Base-by-base conservation (phyloP, 352 stramenopile species). In the Pythium sp. region DNA sequence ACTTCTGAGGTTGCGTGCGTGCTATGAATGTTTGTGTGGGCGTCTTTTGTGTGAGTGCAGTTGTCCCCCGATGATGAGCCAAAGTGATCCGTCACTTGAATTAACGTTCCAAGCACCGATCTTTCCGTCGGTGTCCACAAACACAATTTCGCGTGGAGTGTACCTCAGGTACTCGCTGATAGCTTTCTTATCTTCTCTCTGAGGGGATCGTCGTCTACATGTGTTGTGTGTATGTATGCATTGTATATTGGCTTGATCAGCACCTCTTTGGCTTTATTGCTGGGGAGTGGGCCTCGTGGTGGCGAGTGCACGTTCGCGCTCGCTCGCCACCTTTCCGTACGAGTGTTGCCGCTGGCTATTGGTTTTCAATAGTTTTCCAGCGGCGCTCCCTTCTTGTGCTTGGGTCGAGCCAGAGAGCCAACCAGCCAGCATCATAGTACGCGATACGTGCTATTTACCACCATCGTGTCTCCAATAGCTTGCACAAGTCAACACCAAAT, bases 401-500 rank as follows among this genome's bases (percentile, higher is more conserved):
- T 70, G 55, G 72, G 46, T 75, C 73, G 70, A 72, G 82, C 80
- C 82, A 46, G 18, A 92, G 14, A 92, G 34, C 43, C 83, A 80
- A 79, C 54, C 28, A 73, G 65, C 55, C 73, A 90, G 82, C 68
- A 92, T 92, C 84, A 92, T 92, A 92, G 84, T 92, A 92, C 84
- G 73, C 81, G 80, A 76, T 75, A 77, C 63, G 77, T 79, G 80
- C 77, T 69, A 70, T 71, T 76, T 71, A 80, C 81, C 82, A 84
- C 78, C 70, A 74, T 87, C 76, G 84, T 90, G 84, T 90, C 84
- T 92, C 84, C 84, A 92, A 83, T 91, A 67, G 76, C 84, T 90
- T 69, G 72, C 60, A 91, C 82, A 92, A 72, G 46, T 36, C 28
- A 11, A 24, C 32, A 20, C 55, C 26, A 69, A 64, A 22, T 11